phyloP scores from a whole-genome alignment of 2,329 filamentous ascomycete genomes.

The Myriosclerotinia curreyana region DNA sequence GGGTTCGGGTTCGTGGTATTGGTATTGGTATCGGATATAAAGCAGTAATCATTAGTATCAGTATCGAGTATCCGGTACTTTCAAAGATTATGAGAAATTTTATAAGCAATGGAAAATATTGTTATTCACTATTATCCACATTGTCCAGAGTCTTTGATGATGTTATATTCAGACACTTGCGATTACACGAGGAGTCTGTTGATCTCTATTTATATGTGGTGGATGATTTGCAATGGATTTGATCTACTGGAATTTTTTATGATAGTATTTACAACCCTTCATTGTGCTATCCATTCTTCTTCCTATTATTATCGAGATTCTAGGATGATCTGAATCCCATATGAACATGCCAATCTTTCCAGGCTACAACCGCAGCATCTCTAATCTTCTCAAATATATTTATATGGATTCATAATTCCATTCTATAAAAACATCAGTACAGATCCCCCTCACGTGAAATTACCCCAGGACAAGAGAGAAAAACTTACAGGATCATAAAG shows the following conservation, averaged over 20 bases:
- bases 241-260: not conserved
- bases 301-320: not conserved
- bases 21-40: no score
- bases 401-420: conserved; percentile 19
- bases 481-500: conserved; percentile 85
- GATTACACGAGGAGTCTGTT: no score
- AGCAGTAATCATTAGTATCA: no score
- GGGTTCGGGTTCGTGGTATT: not conserved
- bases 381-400: conserved; percentile 12
- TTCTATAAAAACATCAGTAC: not conserved
- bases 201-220: not conserved
- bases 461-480: not conserved
- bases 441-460: not conserved
- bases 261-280: not conserved
- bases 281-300: not conserved
- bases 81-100: no score
- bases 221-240: not conserved
- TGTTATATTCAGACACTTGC: no score
- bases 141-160: no score
- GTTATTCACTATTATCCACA: no score
- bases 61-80: no score
- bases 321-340: not conserved
- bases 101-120: no score
- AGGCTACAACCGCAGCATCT: not conserved
- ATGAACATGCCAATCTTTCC: not conserved